Base-by-base conservation (phyloP, 345 rosid genomes). In the Camelina sativa region DNA sequence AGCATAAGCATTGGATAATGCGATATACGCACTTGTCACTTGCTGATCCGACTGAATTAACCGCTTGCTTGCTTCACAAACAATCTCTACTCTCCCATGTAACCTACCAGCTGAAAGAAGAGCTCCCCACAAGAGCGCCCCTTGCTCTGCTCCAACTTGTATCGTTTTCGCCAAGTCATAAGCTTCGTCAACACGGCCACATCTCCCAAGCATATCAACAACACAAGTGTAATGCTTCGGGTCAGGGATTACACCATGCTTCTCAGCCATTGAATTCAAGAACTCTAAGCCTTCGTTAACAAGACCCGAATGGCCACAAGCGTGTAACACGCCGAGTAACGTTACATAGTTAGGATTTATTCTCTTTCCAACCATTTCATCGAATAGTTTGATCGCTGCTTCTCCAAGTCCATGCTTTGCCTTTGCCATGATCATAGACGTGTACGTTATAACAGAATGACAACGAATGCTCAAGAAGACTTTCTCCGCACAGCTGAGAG, bases 231-330 rank as follows among this genome's bases (percentile, higher is more conserved):
- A 87, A 76, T 92, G 97, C 83, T 80, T 90, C 52, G 86, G 30
- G 20, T 82, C 85, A 22, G 95, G 89, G 50, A 22, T 43, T 59
- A 92, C 60, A 57, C 89, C 87, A 15, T 90, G 72, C 30, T 80
- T 84, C 69, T 23, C 46, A 16, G 20, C 12, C 97, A 90, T 93
- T 0, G 84, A 74, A 15, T 86, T 78, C 34, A 93, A 78, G 80
- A 76, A 75, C 43, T 66, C 56, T 47, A 90, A 65, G 16, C 97
- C 95, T 82, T 93, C 81, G 8, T 85, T 82, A 0, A 89, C 82
- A 4, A 93, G 82, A 63, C 97, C 95, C 0, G 97, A 84, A 77
- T 90, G 98, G 81, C 98, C 78, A 75, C 98, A 93, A 38, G 95
- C 95, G 64, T 90, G 84, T 80, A 90, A 64, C 11, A 92, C 80